Conservation (phyloP, 345 rosid genomes). For the Durio zibethinus region DNA sequence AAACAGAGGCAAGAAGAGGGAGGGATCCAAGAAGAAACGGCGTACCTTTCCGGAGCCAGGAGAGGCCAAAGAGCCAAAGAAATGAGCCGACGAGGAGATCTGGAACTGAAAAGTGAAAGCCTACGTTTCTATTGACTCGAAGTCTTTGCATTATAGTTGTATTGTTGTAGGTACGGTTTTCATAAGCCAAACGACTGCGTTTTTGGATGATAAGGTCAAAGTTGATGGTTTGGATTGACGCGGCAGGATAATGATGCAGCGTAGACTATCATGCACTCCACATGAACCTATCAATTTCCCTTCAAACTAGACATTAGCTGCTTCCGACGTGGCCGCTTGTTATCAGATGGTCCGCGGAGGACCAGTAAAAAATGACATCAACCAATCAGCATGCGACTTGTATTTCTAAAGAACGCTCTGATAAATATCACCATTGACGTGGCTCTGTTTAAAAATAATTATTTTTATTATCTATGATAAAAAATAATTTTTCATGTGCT, state of each 20-base stretch:
- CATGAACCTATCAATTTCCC: neutral
- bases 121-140: neutral
- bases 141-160: neutral
- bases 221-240: neutral
- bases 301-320: neutral
- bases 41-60: conserved; percentile 1
- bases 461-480: too few species aligned
- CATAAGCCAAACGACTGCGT: neutral
- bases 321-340: conserved; percentile 15
- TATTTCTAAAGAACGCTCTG: neutral
- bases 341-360: conserved; percentile 3
- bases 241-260: neutral
- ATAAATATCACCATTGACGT: neutral
- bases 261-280: neutral
- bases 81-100: neutral
- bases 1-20: neutral
- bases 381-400: neutral
- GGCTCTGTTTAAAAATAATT: neutral
- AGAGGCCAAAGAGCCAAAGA: neutral
- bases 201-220: neutral
- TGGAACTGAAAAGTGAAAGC: neutral
- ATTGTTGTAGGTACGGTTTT: neutral
- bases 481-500: too few species aligned
- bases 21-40: neutral
- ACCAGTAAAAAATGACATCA: neutral